Evolutionary conservation across 768 basidiomycete species (phyloP), one percentile per base, ranked within the genome.

Genomic region (Mycena kentingensis): DNA sequence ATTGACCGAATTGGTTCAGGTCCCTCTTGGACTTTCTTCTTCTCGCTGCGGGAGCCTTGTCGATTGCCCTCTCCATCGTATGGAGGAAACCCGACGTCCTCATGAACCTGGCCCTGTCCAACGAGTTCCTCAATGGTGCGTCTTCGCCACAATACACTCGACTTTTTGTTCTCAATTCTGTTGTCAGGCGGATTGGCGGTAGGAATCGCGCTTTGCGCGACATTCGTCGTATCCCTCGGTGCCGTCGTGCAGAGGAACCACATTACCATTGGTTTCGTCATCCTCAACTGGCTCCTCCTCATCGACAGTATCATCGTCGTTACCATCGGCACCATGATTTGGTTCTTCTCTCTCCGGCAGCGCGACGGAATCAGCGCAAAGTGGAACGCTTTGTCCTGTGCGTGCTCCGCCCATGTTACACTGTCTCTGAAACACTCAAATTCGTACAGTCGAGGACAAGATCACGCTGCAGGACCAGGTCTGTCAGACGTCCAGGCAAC

Each of bases 341-440:
- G 93, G 93, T 83, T 88, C 70, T 90, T 73, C 65, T 91, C 92
- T 4, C 76, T 95, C 16, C 69, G 78, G 50, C 86, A 92, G 65
- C 82, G 86, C 25, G 69, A 71, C 37, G 82, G 89, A 61, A 94
- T 85, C 70, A 78, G 82, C 55, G 54, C 54, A 0, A 68, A 82
- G 21, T 95, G 85, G 78, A 55, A 72, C 12, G 67, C 67, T 44
- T 74, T 77, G 53, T 70, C 76, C 26, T n/a, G n/a, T n/a, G n/a
- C n/a, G n/a, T n/a, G n/a, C n/a, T n/a, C n/a, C n/a, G n/a, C n/a
- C n/a, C n/a, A n/a, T n/a, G n/a, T n/a, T n/a, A n/a, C n/a, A n/a
- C n/a, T n/a, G n/a, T n/a, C n/a, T n/a, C n/a, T n/a, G n/a, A n/a
- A n/a, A n/a, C n/a, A n/a, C n/a, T n/a, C n/a, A n/a, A n/a, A n/a